Base-by-base conservation (phyloP, 2,329 filamentous ascomycete species). In the Blastomyces emzantsi region DNA sequence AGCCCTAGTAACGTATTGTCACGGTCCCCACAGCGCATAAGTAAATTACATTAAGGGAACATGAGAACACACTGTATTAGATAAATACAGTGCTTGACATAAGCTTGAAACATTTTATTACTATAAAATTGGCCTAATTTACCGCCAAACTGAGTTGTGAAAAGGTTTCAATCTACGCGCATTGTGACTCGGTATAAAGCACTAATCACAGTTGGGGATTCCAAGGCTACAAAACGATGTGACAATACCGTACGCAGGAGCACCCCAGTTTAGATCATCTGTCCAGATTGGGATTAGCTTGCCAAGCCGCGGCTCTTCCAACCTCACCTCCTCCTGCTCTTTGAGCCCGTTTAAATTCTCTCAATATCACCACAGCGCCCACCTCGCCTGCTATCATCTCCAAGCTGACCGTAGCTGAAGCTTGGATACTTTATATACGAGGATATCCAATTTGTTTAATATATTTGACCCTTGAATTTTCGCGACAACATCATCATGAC, bases 401-500 rank as follows among this genome's bases (percentile, higher is more conserved):
- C 17, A 47, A 33, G n/a, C 41, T n/a, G 41, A 36, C 28, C 15
- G 25, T 47, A 28, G 17, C 25, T 19, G 43, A 43, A 49, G 41
- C 57, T 49, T n/a, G 3, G 5, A 41, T 9, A 17, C 22, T 30
- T 41, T 47, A 4, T 60, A 28, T n/a, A 47, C 28, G n/a, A 8
- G 28, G 2, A 39, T 47, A 39, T 39, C 11, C 60, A n/a, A 17
- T n/a, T 55, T 17, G 7, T 52, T 28, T 19, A n/a, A 28, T 13
- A 30, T 28, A 9, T 33, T 39, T 22, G n/a, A 45, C 19, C 1
- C 13, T 58, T 52, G 51, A 17, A 36, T 1, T 2, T 9, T 11
- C 41, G 39, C 52, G 55, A 13, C 22, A 58, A n/a, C 62, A 64
- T 65, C 75, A 82, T 60, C 70, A 94, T 93, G 90, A 86, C 90